These are phyloP conservation scores for Arthrobotrys musiformis DNA, from an alignment of 2,329 filamentous ascomycete species.

Conservation along the genomic window DNA sequence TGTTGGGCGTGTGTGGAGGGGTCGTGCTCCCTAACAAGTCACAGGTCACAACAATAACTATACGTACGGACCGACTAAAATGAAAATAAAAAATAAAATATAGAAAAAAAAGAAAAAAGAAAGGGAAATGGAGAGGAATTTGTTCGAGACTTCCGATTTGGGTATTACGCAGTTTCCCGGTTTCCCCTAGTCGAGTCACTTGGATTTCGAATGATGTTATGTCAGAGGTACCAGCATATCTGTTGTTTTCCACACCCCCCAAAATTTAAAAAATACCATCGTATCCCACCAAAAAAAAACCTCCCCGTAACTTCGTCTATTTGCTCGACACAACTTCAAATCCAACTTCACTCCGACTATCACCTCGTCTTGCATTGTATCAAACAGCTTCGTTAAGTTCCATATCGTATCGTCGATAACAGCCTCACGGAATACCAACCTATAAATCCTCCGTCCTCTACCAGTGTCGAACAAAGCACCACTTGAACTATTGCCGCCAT, in stretches of 20 bases:
- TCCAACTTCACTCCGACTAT: not conserved
- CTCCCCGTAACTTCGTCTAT: not conserved
- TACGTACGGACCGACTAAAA: no score
- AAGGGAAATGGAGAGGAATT: not conserved
- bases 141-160: slow-evolving; percentile 15
- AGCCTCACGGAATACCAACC: not conserved
- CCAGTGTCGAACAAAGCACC: not conserved
- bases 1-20: not conserved
- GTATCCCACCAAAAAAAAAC: not conserved
- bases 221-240: slow-evolving; percentile 28
- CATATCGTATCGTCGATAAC: not conserved
- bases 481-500: slow-evolving; percentile 15
- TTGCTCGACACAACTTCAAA: not conserved
- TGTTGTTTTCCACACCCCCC: slow-evolving; percentile 15
- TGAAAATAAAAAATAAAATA: no score
- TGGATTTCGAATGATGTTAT: no score
- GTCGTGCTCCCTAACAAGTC: slow-evolving; percentile 25
- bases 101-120: no score
- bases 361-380: not conserved
- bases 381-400: not conserved
- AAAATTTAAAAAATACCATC: not conserved
- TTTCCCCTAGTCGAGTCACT: slow-evolving; percentile 7
- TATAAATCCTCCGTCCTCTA: not conserved
- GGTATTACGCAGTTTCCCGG: not conserved
- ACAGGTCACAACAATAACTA: not conserved